phyloP scores from a whole-genome alignment of 2,329 filamentous ascomycete genomes.

The Zymoseptoria pseudotritici region DNA sequence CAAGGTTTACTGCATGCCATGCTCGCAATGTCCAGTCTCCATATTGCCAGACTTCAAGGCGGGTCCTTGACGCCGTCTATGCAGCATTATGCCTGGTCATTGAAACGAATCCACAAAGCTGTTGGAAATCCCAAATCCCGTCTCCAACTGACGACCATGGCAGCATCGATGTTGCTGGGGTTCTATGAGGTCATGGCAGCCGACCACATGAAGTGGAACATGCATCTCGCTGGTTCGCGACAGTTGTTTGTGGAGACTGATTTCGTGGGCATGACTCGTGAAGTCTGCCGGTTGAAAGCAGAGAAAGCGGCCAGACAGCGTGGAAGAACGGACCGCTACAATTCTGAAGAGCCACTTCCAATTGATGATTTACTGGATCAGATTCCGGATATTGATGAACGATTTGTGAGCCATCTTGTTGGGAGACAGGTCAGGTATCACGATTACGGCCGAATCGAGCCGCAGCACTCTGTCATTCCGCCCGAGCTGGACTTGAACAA shows the following conservation, averaged over 20 bases:
- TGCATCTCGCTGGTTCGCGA: slow-evolving; percentile 76
- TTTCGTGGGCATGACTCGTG: slow-evolving; percentile 62
- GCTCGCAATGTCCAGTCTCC: slow-evolving; percentile 75
- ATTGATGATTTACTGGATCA: slow-evolving; percentile 28
- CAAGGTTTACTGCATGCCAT: slow-evolving; percentile 88
- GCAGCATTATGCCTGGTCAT: slow-evolving; percentile 83
- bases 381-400: slow-evolving; percentile 45
- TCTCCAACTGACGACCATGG: slow-evolving; percentile 72
- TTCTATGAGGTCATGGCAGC: slow-evolving; percentile 95
- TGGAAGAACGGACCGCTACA: slow-evolving; percentile 7
- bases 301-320: slow-evolving; percentile 34
- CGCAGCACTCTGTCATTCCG: slow-evolving; percentile 22
- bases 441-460: slow-evolving; percentile 47
- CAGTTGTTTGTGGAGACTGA: slow-evolving; percentile 79
- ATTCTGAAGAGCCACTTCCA: slow-evolving; percentile 10
- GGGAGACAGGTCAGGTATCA: slow-evolving; percentile 54
- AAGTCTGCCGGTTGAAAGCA: slow-evolving; percentile 59
- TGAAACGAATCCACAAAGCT: slow-evolving; percentile 69
- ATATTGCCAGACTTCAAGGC: slow-evolving; percentile 75
- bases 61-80: slow-evolving; percentile 70
- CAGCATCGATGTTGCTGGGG: slow-evolving; percentile 74
- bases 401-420: slow-evolving; percentile 51
- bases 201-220: slow-evolving; percentile 93
- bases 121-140: slow-evolving; percentile 63
- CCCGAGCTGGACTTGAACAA: slow-evolving; percentile 58